Percentiles rank a stretch among this genome's conserved stretches.
Conservation (phyloP, 495 filamentous ascomycete genomes). For the Xylaria bambusicola region DNA sequence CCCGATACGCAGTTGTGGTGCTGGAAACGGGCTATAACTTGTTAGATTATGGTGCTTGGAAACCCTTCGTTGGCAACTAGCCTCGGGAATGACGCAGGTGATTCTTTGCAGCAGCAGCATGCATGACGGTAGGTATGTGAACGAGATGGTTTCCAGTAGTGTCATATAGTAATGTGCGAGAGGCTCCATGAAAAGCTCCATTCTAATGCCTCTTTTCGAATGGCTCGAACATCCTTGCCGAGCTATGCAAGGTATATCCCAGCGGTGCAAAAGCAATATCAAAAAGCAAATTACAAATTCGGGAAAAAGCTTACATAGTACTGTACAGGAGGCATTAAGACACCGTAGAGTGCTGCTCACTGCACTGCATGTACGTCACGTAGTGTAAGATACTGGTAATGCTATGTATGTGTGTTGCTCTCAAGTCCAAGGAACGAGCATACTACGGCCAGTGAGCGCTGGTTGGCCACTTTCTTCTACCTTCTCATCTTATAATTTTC, state of each 20-base stretch:
- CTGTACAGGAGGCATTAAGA: no score
- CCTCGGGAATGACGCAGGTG: conserved; percentile 18
- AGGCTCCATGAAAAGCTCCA: no score
- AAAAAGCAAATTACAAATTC: conserved; percentile 5
- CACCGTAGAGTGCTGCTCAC: no score
- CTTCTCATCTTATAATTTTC: conserved; percentile 2
- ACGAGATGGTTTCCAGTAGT: background rate
- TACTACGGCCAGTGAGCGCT: background rate
- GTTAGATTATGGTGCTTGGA: conserved; percentile 15
- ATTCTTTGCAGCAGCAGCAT: conserved; percentile 22
- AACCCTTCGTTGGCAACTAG: conserved; percentile 5
- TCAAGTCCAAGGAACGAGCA: no score
- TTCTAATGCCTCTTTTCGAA: conserved; percentile 2
- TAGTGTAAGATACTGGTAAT: background rate
- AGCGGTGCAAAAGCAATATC: conserved; percentile 10
- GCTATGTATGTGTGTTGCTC: no score
- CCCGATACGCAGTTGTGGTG: conserved; percentile 6
- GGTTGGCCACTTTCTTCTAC: background rate
- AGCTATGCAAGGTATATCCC: conserved; percentile 10
- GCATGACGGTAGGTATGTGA: conserved; percentile 16
- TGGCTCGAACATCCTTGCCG: conserved; percentile 18
- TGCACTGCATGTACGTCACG: background rate
- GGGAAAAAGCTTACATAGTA: no score
- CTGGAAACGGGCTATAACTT: conserved; percentile 9
- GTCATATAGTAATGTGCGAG: conserved; percentile 7